These are phyloP conservation scores for Mortierella sp. DNA, from an alignment of 371 early-diverging fungal genomes.

Conservation along the genomic window DNA sequence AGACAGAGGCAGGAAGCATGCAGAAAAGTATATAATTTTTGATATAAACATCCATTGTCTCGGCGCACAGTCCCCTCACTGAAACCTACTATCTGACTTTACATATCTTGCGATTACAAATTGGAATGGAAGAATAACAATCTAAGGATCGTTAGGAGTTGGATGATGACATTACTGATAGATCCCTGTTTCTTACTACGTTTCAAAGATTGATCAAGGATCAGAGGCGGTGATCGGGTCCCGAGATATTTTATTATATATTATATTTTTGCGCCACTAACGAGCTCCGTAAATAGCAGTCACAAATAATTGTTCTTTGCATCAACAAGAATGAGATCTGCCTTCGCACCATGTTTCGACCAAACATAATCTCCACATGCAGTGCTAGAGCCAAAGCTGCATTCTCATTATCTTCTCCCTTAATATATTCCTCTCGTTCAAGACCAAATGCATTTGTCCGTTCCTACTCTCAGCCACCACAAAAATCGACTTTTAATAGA, in stretches of 20 bases:
- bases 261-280: no score
- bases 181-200: background rate
- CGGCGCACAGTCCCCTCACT: constrained; percentile 5
- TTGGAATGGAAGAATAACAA: background rate
- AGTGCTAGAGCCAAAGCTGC: background rate
- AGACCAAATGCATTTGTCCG: background rate
- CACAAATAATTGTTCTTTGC: background rate
- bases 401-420: background rate
- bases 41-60: background rate
- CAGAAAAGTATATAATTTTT: background rate
- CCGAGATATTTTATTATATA: no score
- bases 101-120: background rate
- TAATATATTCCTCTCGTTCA: background rate
- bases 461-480: constrained; percentile 17
- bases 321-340: background rate
- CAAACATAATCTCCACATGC: background rate
- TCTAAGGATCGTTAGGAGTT: background rate
- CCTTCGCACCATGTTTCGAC: constrained; percentile 9
- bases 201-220: background rate
- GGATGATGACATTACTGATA: no score
- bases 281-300: background rate
- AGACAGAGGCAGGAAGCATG: background rate
- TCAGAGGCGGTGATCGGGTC: no score
- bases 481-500: constrained; percentile 25
- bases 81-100: background rate